Base-by-base conservation (phyloP, 2,329 filamentous ascomycete genomes). In the Microascus cirrosus region DNA sequence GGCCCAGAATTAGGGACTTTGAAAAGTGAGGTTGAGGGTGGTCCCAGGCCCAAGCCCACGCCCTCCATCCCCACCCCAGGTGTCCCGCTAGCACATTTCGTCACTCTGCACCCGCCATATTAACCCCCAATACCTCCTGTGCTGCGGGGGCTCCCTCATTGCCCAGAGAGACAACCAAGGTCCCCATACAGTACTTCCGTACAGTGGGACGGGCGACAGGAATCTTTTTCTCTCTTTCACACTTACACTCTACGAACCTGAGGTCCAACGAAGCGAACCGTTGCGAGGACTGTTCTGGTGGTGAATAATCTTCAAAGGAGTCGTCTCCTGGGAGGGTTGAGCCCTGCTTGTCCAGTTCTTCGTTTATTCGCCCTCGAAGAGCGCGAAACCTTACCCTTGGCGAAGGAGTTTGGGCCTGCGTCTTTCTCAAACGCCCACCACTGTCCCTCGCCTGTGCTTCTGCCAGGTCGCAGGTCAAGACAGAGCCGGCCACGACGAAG, bases 121-220 rank as follows among this genome's bases (percentile, higher is more conserved):
- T 22, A 50, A 50, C 7, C 45, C 45, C 20, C n/a, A n/a, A n/a
- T 8, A 50, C 45, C 20, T 24, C 36, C 45, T 24, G 22, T 8
- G 45, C 45, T 50, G 45, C 45, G 45, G 45, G 45, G 45, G 45
- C 24, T n/a, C n/a, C n/a, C n/a, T 48, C 39, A 48, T 42, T 20
- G 53, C 24, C 54, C 12, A 39, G 39, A 48, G 20, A 50, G 54
- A 56, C 54, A 24, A 35, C 39, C 54, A 56, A 35, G 25, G 39
- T 22, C 39, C 28, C 25, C 54, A 50, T 48, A 51, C 54, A 56
- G 54, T 56, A 56, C 54, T 56, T 56, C 54, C 42, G 54, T 56
- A 56, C 54, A 56, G 54, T 56, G 54, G 54, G 48, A 39, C 25
- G 13, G 28, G 28, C 24, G 18, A 15, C 34, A n/a, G 53, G 54